A percentile compares a stretch with the other conserved stretches of the same genome.
Evolutionary conservation across 108 stramenopile genomes (phyloP).

Genomic region (Fragilaria radians): DNA sequence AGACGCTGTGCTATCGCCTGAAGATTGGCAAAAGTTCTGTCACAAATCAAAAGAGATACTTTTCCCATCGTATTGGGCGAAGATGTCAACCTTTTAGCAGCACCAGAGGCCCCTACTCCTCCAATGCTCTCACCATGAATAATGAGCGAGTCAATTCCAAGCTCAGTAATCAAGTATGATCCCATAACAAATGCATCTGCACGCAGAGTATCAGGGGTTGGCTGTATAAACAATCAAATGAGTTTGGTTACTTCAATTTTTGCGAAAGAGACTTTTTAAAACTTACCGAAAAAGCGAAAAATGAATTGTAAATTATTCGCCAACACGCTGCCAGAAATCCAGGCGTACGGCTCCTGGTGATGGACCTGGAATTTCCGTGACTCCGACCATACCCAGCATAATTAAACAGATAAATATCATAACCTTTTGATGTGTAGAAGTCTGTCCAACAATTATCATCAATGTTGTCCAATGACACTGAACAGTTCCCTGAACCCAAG

Average conservation of each 20-base stretch:
- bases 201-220: slow-evolving; percentile 69
- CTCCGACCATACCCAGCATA: slow-evolving; percentile 86
- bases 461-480: slow-evolving; percentile 12
- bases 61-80: slow-evolving; percentile 10
- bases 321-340: slow-evolving; percentile 41
- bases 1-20: slow-evolving; percentile 77
- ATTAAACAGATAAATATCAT: slow-evolving; percentile 81
- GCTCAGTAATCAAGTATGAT: slow-evolving; percentile 42
- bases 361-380: slow-evolving; percentile 30
- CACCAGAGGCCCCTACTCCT: slow-evolving; percentile 78
- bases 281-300: slow-evolving; percentile 36
- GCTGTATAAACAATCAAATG: slow-evolving; percentile 22
- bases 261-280: background rate
- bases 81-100: slow-evolving; percentile 40
- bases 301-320: slow-evolving; percentile 36
- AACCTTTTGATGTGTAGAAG: slow-evolving; percentile 65
- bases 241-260: background rate
- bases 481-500: slow-evolving; percentile 25
- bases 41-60: slow-evolving; percentile 64
- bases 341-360: slow-evolving; percentile 6
- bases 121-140: slow-evolving; percentile 87
- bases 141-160: slow-evolving; percentile 47
- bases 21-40: slow-evolving; percentile 84
- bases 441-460: slow-evolving; percentile 61
- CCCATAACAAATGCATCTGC: slow-evolving; percentile 62